phyloP scores from a whole-genome alignment of 106 monocot genomes.

The Chionographis japonica region DNA sequence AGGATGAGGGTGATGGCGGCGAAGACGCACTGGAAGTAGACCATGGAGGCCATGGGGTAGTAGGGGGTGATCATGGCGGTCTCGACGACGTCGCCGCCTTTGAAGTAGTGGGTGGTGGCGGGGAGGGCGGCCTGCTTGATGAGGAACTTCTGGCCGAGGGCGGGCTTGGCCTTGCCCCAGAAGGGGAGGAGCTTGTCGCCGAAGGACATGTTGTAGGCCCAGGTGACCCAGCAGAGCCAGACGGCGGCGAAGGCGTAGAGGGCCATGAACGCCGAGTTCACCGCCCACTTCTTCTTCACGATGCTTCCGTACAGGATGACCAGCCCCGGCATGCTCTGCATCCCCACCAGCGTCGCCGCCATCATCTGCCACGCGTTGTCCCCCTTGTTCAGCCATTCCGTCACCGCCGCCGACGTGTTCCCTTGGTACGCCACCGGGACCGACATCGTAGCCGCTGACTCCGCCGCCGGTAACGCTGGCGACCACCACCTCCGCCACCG shows the following conservation, averaged over 20 bases:
- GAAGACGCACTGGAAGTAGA: constrained; percentile 60
- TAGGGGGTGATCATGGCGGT: constrained; percentile 17
- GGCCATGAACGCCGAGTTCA: constrained; percentile 57
- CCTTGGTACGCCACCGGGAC: constrained; percentile 26
- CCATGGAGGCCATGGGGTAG: constrained; percentile 61
- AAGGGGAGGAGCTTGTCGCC: constrained; percentile 56
- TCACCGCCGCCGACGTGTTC: constrained; percentile 10
- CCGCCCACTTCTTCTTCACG: constrained; percentile 54
- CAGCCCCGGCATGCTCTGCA: constrained; percentile 39
- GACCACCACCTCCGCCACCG: too few species aligned
- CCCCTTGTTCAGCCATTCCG: constrained; percentile 50
- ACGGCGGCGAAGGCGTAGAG: constrained; percentile 57
- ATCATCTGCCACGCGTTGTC: constrained; percentile 58
- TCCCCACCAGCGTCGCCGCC: constrained; percentile 36
- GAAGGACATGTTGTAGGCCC: constrained; percentile 64
- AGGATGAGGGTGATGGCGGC: constrained; percentile 54
- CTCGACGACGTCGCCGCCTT: constrained; percentile 26
- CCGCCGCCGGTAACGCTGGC: too few species aligned
- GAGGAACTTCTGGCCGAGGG: constrained; percentile 48
- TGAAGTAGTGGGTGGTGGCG: constrained; percentile 24
- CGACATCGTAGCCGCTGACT: neutral
- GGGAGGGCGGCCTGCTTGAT: constrained; percentile 33
- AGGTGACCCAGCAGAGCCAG: constrained; percentile 49
- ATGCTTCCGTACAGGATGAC: constrained; percentile 50
- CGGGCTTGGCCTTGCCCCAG: constrained; percentile 49